A percentile compares a stretch with the other conserved stretches of the same genome.
phyloP scores from a whole-genome alignment of 2,329 filamentous ascomycete species.

The Epichloe sp. region DNA sequence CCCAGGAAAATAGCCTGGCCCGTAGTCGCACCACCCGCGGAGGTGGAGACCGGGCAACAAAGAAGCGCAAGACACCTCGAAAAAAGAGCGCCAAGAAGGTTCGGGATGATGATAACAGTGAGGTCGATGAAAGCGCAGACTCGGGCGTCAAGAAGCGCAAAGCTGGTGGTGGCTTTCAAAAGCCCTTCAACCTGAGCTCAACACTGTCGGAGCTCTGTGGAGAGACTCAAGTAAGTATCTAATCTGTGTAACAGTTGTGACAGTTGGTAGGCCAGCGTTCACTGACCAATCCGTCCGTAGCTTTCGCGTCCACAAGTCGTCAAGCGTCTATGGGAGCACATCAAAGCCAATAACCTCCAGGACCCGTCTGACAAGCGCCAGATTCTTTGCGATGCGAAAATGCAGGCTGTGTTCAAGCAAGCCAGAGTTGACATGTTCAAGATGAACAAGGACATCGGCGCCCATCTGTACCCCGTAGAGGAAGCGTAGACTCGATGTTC shows the following conservation, averaged over 20 bases:
- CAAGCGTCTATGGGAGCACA: conserved; percentile 92
- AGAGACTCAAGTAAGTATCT: conserved; percentile 44
- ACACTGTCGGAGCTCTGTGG: conserved; percentile 58
- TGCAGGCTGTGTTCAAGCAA: conserved; percentile 86
- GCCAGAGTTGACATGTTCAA: conserved; percentile 95
- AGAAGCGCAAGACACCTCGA: conserved; percentile 56
- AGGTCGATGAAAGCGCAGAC: conserved; percentile 50
- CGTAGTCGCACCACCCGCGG: conserved; percentile 65
- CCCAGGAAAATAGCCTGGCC: conserved; percentile 67
- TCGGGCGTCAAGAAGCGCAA: conserved; percentile 55
- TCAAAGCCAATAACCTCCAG: conserved; percentile 78
- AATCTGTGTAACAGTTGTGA: neutral
- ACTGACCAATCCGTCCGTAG: conserved; percentile 27
- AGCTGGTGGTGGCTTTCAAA: conserved; percentile 86
- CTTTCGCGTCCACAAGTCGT: conserved; percentile 90
- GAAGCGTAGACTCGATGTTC: conserved; percentile 34
- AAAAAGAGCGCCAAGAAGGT: conserved; percentile 70
- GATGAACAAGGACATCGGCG: conserved; percentile 93
- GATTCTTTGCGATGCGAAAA: conserved; percentile 80
- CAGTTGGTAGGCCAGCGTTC: neutral
- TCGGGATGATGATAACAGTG: conserved; percentile 67
- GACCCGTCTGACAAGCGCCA: conserved; percentile 85
- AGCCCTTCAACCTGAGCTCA: conserved; percentile 62
- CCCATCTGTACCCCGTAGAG: conserved; percentile 76
- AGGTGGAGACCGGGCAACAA: conserved; percentile 48